These are phyloP conservation scores for Lasiosphaeria hispida DNA, from an alignment of 495 filamentous ascomycete genomes.

Conservation along the genomic window DNA sequence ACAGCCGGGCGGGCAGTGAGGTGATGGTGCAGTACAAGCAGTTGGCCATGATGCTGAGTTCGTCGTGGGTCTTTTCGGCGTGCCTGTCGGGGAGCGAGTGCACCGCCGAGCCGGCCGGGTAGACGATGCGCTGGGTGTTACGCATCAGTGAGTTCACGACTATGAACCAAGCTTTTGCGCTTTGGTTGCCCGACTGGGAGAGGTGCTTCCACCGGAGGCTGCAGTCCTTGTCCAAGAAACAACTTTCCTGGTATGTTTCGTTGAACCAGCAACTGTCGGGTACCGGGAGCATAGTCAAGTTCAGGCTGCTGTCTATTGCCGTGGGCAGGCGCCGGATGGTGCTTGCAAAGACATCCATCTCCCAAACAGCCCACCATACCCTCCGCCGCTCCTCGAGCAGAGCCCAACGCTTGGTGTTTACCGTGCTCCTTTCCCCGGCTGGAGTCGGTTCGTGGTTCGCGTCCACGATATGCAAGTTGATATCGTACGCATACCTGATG, in stretches of 20 bases:
- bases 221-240: slow-evolving; percentile 28
- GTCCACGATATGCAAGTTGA: slow-evolving; percentile 31
- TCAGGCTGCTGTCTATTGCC: slow-evolving; percentile 34
- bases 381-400: slow-evolving; percentile 29
- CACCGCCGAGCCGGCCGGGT: slow-evolving; percentile 7
- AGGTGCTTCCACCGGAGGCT: slow-evolving; percentile 32
- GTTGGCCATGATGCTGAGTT: slow-evolving; percentile 24
- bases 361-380: slow-evolving; percentile 42
- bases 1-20: slow-evolving; percentile 20
- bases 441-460: slow-evolving; percentile 1
- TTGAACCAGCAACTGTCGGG: slow-evolving; percentile 35
- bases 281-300: slow-evolving; percentile 25
- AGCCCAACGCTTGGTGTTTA: slow-evolving; percentile 19
- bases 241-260: slow-evolving; percentile 23
- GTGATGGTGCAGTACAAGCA: slow-evolving; percentile 21
- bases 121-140: slow-evolving; percentile 27
- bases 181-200: slow-evolving; percentile 29
- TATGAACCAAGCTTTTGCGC: slow-evolving; percentile 39
- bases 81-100: not conserved
- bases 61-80: not conserved
- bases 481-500: slow-evolving; percentile 32
- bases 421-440: not conserved
- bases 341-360: slow-evolving; percentile 40
- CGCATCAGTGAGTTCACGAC: slow-evolving; percentile 35
- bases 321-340: slow-evolving; percentile 32